Base-by-base conservation (phyloP, 805 yeast species). In the Candida corydali region DNA sequence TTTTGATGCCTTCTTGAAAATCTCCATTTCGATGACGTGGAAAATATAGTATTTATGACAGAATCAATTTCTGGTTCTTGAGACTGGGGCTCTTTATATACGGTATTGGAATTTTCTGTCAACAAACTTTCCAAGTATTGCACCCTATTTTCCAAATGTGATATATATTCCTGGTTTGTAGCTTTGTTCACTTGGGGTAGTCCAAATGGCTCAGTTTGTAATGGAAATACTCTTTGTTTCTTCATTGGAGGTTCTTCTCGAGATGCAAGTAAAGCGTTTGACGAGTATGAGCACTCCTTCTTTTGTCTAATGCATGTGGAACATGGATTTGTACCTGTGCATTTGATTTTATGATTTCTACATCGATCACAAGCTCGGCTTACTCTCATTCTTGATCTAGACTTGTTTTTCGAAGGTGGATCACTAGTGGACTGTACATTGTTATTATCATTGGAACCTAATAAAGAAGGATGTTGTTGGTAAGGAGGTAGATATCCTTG, bases 321-420 rank as follows among this genome's bases (percentile, higher is more conserved):
- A 42, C 83, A 78, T 8, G 82, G 82, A 29, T 44, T 45, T 11
- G 63, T 58, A 4, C 81, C 81, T 34, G 76, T 65, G 50, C 83
- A 78, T 46, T 78, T 77, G 40, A 74, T 73, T 52, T 78, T 76
- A 41, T 73, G 77, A 25, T 61, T 55, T 38, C 78, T 60, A 51
- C 83, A 78, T 16, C 77, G 58, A 36, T 70, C 75, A 44, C 83
- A 78, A 1, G 82, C 83, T 42, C 64, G 69, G 36, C 63, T 57
- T 8, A 75, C 80, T 30, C 78, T 51, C 40, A 63, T 44, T 20
- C 73, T 50, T 5, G 44, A 47, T 32, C 34, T 49, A 15, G 17
- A 6, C 10, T n/a, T n/a, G n/a, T 20, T 9, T 24, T 24, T 24
- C 11, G 12, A 24, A 11, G 10, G 26, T 24, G 6, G 26, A 24